These are phyloP conservation scores for Prunus mira DNA, from an alignment of 306 rosid genomes.

Conservation along the genomic window DNA sequence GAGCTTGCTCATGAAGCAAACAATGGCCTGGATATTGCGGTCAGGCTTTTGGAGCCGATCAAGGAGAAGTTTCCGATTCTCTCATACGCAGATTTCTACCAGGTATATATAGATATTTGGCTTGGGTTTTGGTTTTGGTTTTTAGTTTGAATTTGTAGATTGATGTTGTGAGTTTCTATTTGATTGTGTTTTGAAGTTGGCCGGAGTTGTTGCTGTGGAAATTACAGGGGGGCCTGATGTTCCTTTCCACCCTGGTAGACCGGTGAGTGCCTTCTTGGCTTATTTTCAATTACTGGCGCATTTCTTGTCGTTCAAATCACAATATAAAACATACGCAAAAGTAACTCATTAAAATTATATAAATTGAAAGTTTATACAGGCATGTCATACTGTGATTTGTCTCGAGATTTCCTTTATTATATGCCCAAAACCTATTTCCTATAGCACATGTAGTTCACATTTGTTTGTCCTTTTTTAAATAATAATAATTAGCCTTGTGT, in stretches of 20 bases:
- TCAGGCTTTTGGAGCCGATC: slow-evolving; percentile 51
- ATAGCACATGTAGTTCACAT: too few relatives aligned
- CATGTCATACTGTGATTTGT: too few relatives aligned
- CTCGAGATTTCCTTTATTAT: too few relatives aligned
- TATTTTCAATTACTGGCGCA: neutral
- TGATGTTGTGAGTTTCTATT: neutral
- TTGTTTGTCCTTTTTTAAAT: too few relatives aligned
- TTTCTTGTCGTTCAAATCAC: too few relatives aligned
- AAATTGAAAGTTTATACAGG: too few relatives aligned
- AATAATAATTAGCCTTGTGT: too few relatives aligned
- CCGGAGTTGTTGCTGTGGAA: slow-evolving; percentile 62
- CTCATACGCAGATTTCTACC: slow-evolving; percentile 57
- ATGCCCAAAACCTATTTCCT: too few relatives aligned
- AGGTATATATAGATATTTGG: slow-evolving; percentile 23
- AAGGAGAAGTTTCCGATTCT: slow-evolving; percentile 47
- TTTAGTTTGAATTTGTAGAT: neutral
- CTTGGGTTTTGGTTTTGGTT: neutral
- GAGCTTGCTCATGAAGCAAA: slow-evolving; percentile 58
- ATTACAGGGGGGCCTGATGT: slow-evolving; percentile 66
- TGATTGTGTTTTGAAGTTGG: slow-evolving; percentile 37
- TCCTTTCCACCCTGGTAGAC: slow-evolving; percentile 60
- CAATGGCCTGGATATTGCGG: slow-evolving; percentile 58
- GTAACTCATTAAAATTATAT: too few relatives aligned
- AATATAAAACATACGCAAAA: too few relatives aligned
- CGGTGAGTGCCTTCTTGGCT: slow-evolving; percentile 24